Percentiles rank a stretch among this genome's conserved stretches.
Conservation (phyloP, 345 rosid genomes). For the Linum usitatissimum region DNA sequence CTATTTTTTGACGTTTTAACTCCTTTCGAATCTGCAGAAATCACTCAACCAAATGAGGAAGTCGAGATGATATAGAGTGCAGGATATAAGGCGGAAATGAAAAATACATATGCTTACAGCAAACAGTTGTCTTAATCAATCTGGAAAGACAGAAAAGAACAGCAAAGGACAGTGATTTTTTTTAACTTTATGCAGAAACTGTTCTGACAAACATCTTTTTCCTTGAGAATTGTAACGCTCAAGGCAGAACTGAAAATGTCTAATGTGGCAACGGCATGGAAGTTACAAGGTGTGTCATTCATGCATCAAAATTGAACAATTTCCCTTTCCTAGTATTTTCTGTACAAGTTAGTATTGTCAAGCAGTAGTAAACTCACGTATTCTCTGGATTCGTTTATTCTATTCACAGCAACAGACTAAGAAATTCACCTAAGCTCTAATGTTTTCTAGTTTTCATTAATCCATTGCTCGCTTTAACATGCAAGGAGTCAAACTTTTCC, state of each 20-base stretch:
- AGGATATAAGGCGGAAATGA: neutral
- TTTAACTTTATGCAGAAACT: neutral
- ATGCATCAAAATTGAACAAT: no score
- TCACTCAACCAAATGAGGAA: constrained; percentile 4
- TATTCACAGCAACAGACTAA: neutral
- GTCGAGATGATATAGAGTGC: neutral
- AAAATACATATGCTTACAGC: neutral
- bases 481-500: neutral
- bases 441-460: neutral
- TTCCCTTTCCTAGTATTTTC: no score
- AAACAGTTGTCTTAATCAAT: constrained; percentile 2
- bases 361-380: neutral
- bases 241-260: no score
- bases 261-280: no score
- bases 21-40: constrained; percentile 58
- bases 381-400: neutral
- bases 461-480: neutral
- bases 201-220: neutral
- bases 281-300: no score
- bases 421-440: neutral
- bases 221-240: neutral
- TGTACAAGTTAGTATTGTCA: no score
- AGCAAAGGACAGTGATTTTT: neutral
- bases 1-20: constrained; percentile 43
- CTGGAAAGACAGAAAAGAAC: neutral